Evolutionary conservation across 495 filamentous ascomycete genomes (phyloP), one percentile per base, ranked within the genome.

Genomic region (Neurospora hispaniola): DNA sequence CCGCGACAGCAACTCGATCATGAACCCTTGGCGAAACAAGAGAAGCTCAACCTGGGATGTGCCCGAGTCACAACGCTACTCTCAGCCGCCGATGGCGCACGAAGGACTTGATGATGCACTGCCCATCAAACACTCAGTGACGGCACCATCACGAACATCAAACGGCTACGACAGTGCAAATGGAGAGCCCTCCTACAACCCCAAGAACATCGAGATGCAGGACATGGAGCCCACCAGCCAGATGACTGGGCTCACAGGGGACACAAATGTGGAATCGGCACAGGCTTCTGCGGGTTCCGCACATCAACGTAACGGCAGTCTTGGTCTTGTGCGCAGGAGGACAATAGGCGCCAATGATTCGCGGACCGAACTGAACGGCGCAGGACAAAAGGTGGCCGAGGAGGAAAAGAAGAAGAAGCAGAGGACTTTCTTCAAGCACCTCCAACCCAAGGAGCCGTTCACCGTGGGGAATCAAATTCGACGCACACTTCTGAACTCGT

Each of bases 401-500:
- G 68, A 74, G 42, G 23, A 39, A 11, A 73, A 82, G 59, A 78
- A 79, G 35, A 76, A 81, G 42, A 71, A 82, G 70, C 82, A 85
- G 71, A 80, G 79, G 42, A 79, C 78, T 18, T 77, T 84, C 48
- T 78, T 84, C 75, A 84, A 86, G 71, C 80, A 83, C 71, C 54
- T 81, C 20, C 81, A 83, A 68, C 79, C 81, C 20, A 86, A 84
- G 66, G 79, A 79, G 59, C 80, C 86, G 16, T 93, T 90, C 72
- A 94, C 91, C 0, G 75, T 90, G n/a, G 81, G 81, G 62, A 89
- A 90, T 73, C 93, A 96, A 79, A 75, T 96, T 43, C 86, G 85
- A 68, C 87, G 89, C 11, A 92, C 91, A 0, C 70, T 97, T 5
- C 87, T 96, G 75, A 88, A 89, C 74, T 94, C 92, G 1, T 95